These are phyloP conservation scores for Pichia sp. DNA, from an alignment of 1,139 yeast species.

Conservation along the genomic window DNA sequence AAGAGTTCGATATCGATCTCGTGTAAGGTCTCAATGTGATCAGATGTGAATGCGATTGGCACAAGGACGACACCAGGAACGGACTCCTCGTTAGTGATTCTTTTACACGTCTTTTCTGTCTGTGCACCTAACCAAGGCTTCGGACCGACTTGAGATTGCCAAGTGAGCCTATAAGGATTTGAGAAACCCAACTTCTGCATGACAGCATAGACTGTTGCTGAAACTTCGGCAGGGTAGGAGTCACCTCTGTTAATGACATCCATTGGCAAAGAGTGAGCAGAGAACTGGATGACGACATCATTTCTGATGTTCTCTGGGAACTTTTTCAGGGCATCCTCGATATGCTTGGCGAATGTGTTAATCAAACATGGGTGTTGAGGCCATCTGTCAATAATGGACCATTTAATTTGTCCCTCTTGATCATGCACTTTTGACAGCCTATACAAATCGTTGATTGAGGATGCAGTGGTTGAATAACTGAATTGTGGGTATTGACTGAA, in stretches of 20 bases:
- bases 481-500: constrained; percentile 97
- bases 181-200: constrained; percentile 77
- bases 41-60: constrained; percentile 94
- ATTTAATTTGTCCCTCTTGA: constrained; percentile 63
- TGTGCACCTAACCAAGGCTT: constrained; percentile 98
- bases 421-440: constrained; percentile 62
- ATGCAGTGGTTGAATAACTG: constrained; percentile 87
- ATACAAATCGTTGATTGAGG: constrained; percentile 80
- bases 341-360: constrained; percentile 68
- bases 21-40: constrained; percentile 90
- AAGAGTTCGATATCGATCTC: constrained; percentile 83
- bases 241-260: constrained; percentile 89
- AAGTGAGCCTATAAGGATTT: constrained; percentile 83
- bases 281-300: constrained; percentile 68
- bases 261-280: constrained; percentile 98
- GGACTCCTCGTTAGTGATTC: constrained; percentile 52
- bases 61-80: constrained; percentile 72
- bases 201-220: constrained; percentile 85
- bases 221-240: constrained; percentile 96
- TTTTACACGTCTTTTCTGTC: constrained; percentile 68
- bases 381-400: constrained; percentile 96
- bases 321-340: constrained; percentile 53
- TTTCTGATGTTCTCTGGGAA: constrained; percentile 53
- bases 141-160: constrained; percentile 99
- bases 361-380: constrained; percentile 78